phyloP scores from a whole-genome alignment of 306 rosid genomes.

The Dalbergia cochinchinensis region DNA sequence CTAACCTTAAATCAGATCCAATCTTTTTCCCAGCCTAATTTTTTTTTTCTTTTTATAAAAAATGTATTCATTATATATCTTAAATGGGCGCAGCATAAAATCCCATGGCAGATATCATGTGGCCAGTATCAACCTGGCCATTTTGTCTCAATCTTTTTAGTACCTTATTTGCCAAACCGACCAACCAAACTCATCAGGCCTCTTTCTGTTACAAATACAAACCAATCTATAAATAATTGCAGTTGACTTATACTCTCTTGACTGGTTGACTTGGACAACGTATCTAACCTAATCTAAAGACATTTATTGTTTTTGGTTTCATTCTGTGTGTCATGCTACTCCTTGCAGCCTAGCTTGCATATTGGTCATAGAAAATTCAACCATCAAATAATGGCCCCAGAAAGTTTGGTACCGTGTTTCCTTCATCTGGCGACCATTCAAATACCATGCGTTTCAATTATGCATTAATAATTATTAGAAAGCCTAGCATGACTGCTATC shows the following conservation, averaged over 20 bases:
- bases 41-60: no score
- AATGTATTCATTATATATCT: not conserved
- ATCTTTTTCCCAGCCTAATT: no score
- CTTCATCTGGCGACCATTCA: not conserved
- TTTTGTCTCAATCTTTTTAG: not conserved
- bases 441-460: not conserved
- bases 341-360: not conserved
- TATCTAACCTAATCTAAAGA: no score
- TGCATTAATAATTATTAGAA: not conserved
- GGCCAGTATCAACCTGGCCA: not conserved
- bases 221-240: not conserved
- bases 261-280: not conserved
- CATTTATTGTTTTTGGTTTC: not conserved
- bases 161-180: not conserved
- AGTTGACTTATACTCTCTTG: not conserved
- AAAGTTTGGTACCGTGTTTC: not conserved
- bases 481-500: not conserved
- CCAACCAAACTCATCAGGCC: not conserved
- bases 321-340: not conserved
- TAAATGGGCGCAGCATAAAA: not conserved
- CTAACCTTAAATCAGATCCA: no score
- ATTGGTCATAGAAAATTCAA: not conserved
- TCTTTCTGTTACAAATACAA: not conserved
- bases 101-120: not conserved
- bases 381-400: not conserved